Evolutionary conservation across 805 yeast genomes (phyloP), one percentile per base, ranked within the genome.

Genomic region (Metschnikowia koreensis): DNA sequence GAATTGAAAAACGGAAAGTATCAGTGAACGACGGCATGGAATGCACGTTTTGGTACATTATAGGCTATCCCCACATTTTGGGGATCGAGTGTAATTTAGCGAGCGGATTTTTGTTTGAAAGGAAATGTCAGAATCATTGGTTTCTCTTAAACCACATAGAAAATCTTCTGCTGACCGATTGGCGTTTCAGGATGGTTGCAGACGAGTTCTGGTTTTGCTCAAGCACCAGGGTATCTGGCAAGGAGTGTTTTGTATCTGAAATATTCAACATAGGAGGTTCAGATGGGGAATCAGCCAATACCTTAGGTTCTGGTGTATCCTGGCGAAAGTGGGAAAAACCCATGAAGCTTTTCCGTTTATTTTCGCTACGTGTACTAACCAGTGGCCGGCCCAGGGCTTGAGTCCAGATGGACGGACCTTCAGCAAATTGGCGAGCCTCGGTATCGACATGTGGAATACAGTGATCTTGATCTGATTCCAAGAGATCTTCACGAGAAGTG

Each of bases 151-250:
- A 41, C 51, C 53, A 46, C 34, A 44, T 13, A 7, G 56, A 53
- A 26, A 53, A 40, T 22, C 56, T 37, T 26, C 56, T 41, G 8
- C 52, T 45, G 42, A 53, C 33, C n/a, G 54, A 53, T n/a, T 37
- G 38, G 38, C 42, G 38, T 34, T 41, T 49, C 28, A 10, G n/a
- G 26, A 17, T 37, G 27, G 26, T 9, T 10, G 48, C 38, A 9
- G 29, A 40, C 13, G 39, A 37, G 6, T 16, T 36, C 15, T 28
- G 37, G 29, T n/a, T 40, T 29, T n/a, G 41, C 2, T 40, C 52
- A 8, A 37, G 27, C 6, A 36, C 15, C 3, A 45, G 38, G 27
- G 42, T 41, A 28, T 41, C 48, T 13, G 37, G 36, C 7, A 47
- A 38, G 10, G 13, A 17, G 15, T 41, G 38, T 34, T 31, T 42